Evolutionary conservation across 2,329 filamentous ascomycete species (phyloP).

Genomic region (Trichophyton schoenleinii): DNA sequence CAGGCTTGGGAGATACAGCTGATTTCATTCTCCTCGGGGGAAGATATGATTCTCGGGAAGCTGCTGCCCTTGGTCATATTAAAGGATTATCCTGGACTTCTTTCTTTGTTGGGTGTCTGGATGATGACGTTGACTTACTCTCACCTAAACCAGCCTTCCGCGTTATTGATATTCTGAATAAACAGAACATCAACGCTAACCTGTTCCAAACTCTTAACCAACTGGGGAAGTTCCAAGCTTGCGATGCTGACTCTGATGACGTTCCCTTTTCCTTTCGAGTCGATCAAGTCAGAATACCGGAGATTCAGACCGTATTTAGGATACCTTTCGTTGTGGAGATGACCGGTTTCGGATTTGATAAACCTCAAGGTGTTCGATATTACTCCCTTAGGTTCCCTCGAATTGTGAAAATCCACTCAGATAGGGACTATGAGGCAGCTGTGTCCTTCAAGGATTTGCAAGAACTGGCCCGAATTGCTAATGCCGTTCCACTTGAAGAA

Average conservation of each 20-base stretch:
- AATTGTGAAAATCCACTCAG: constrained; percentile 63
- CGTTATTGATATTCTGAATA: constrained; percentile 51
- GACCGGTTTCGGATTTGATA: constrained; percentile 67
- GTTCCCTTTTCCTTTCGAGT: constrained; percentile 36
- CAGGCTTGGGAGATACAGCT: constrained; percentile 64
- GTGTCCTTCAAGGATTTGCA: constrained; percentile 60
- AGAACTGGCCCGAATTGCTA: constrained; percentile 48
- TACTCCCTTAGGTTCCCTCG: constrained; percentile 66
- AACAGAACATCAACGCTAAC: constrained; percentile 36
- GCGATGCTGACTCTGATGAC: constrained; percentile 23
- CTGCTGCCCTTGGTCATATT: constrained; percentile 40
- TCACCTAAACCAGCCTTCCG: constrained; percentile 48
- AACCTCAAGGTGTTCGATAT: constrained; percentile 53
- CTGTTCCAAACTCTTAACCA: constrained; percentile 41
- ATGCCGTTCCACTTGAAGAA: constrained; percentile 28
- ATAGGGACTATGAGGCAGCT: constrained; percentile 57
- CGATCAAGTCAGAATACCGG: constrained; percentile 27
- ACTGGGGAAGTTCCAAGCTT: constrained; percentile 35
- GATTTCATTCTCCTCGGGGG: constrained; percentile 73
- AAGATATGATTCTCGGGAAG: constrained; percentile 53
- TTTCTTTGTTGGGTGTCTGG: constrained; percentile 65
- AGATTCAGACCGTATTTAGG: constrained; percentile 45
- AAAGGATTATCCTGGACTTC: constrained; percentile 58
- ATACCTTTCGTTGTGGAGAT: constrained; percentile 67
- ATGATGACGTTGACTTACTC: constrained; percentile 52